Base-by-base conservation (phyloP, 176 grass and related monocot genomes). In the Cenchrus americanus region DNA sequence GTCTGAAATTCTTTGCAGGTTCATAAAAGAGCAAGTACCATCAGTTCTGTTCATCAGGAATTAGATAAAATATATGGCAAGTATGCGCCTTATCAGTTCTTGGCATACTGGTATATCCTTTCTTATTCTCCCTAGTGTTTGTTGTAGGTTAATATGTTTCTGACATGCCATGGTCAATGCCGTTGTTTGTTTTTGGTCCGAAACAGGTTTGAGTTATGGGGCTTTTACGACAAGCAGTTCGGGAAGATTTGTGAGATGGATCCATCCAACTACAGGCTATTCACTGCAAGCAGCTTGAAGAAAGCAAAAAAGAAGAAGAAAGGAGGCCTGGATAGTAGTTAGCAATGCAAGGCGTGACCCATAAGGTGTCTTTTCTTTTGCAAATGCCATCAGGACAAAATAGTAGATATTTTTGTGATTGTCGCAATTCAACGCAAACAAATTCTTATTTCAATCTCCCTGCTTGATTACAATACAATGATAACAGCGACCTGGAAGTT, bases 61-160 rank as follows among this genome's bases (percentile, higher is more conserved):
- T 87, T 97, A 64, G 61, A 90, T 63, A 51, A 81, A 53, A 88
- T 92, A 19, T 94, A 92, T 44, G 83, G 89, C 26, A 80, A 92
- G 32, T 97, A 87, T 89, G 89, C 87, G 2, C 89, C 92, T 21
- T 97, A 90, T 32, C 92, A 97, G 61, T 97, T 92, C 83, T 90
- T 97, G 87, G 91, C 94, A 64, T 97, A 97, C 75, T 97, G 94
- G 91, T 94, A 92, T 12, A 27, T 88, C 18, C 46, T 61, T 43
- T 78, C 54, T 84, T 17, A 76, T 63, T 22, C 53, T 60, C 58
- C 22, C 5, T 83, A 54, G 49, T 58, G 17, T 70, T 3, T 57
- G 14, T 50, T 49, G 37, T 64, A 43, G 37, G 66, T n/a, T 55
- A 10, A 34, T 40, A 62, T 61, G 6, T 32, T 24, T 24, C 10